Base-by-base conservation (phyloP, 2,329 filamentous ascomycete species). In the Xylariaceae sp. region DNA sequence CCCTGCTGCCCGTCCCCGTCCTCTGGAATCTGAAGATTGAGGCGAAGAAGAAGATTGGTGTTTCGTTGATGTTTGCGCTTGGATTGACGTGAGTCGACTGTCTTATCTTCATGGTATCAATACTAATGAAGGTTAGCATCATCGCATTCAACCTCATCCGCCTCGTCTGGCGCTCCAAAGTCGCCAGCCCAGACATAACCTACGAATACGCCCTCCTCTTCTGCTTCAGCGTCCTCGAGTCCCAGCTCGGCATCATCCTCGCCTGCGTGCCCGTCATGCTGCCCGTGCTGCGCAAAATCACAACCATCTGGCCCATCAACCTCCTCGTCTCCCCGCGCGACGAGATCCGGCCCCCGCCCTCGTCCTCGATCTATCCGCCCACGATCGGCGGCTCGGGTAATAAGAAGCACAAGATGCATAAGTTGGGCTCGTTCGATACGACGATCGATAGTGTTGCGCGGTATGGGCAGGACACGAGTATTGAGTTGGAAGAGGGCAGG, bases 201-300 rank as follows among this genome's bases (percentile, higher is more conserved):
- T 2, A 9, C 7, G 23, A 56, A 62, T n/a, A 52, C 4, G 0
- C 64, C 61, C 6, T 62, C 48, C 11, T 51, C 2, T 13, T 64
- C 23, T 9, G 59, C 61, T 4, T 18, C 60, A 35, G 53, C 58
- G 45, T 65, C 61, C 37, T 58, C 58, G 51, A 52, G 8, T 39
- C 39, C n/a, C 13, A 39, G 8, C 35, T 52, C 13, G 51, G 51
- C 6, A 52, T 52, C 37, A 15, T 52, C 4, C 37, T 39, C 35
- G 51, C 51, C 18, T 52, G 51, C 18, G 30, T 52, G 11, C 51
- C 51, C 8, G 18, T 52, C 1, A 11, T 52, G 4, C 34, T 4
- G 3, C 51, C 51, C 37, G 9, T 41, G 13, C 37, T 41, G 37
- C 9, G 13, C 13, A 41, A 41, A 8, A 9, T 41, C 37, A 10